phyloP scores from a whole-genome alignment of 2,329 filamentous ascomycete genomes.

The Fusarium nurragi region DNA sequence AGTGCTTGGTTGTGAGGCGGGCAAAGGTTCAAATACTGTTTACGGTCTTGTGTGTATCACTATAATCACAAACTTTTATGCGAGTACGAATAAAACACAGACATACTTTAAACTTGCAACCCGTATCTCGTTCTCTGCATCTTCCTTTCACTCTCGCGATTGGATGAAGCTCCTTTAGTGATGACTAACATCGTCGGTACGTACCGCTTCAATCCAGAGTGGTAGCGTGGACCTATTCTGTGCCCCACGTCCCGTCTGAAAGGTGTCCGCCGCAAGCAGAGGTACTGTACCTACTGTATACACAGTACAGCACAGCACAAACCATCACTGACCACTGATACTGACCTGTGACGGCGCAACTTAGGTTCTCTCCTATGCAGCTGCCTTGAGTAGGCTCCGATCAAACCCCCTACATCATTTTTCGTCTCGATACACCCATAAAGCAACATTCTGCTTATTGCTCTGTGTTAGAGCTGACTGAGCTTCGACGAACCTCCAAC shows the following conservation, averaged over 20 bases:
- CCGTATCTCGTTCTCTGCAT: background rate
- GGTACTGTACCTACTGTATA: no score
- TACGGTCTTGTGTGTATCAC: slow-evolving; percentile 12
- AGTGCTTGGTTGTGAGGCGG: background rate
- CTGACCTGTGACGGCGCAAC: slow-evolving; percentile 42
- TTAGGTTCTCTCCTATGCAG: slow-evolving; percentile 35
- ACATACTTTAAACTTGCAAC: background rate
- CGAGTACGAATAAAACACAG: slow-evolving; percentile 1
- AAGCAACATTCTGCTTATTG: slow-evolving; percentile 17
- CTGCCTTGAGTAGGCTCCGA: slow-evolving; percentile 40
- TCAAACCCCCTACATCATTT: slow-evolving; percentile 10
- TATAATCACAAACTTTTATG: slow-evolving; percentile 4
- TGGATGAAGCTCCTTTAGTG: background rate
- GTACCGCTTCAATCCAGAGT: slow-evolving; percentile 21
- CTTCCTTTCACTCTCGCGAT: background rate
- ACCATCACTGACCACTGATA: slow-evolving; percentile 37
- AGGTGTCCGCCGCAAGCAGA: slow-evolving; percentile 43
- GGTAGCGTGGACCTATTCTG: slow-evolving; percentile 23
- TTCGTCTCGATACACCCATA: background rate
- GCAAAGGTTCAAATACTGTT: slow-evolving; percentile 7
- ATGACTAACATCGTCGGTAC: slow-evolving; percentile 35
- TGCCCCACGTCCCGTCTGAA: slow-evolving; percentile 45
- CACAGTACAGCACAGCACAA: slow-evolving; percentile 34
- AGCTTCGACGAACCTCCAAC: slow-evolving; percentile 27
- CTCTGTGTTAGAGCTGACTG: slow-evolving; percentile 36